A percentile compares a stretch with the other conserved stretches of the same genome.
Evolutionary conservation across 441 rosid species (phyloP).

Genomic region (Populus hybrid): DNA sequence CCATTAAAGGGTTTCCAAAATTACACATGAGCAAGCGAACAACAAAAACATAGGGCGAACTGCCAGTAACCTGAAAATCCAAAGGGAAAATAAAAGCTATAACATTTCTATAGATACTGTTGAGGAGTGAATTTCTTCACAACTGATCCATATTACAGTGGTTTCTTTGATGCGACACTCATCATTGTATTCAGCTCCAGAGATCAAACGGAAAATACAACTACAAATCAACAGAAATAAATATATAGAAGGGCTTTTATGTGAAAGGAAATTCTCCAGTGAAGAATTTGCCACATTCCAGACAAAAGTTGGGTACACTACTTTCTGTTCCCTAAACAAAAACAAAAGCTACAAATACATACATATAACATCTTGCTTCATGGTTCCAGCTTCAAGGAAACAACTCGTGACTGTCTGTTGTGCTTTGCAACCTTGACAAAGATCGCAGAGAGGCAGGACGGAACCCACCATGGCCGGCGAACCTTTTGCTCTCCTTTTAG

Average conservation of each 20-base stretch:
- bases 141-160: conserved; percentile 21
- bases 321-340: conserved; percentile 30
- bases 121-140: conserved; percentile 16
- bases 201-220: conserved; percentile 19
- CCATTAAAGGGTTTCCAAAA: too few species aligned
- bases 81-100: background rate
- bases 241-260: conserved; percentile 22
- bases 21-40: conserved; percentile 26
- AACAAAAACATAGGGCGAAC: too few species aligned
- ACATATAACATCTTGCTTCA: conserved; percentile 51
- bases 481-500: conserved; percentile 97
- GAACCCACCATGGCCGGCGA: conserved; percentile 99
- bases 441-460: conserved; percentile 75
- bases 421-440: conserved; percentile 86
- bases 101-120: background rate
- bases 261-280: conserved; percentile 32
- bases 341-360: conserved; percentile 50
- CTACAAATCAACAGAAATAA: conserved; percentile 33
- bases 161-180: conserved; percentile 26
- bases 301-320: conserved; percentile 30
- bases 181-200: conserved; percentile 21
- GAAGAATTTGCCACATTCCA: conserved; percentile 37
- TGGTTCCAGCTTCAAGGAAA: conserved; percentile 94
- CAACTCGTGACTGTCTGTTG: conserved; percentile 93
- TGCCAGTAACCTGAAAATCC: background rate